A percentile compares a stretch with the other conserved stretches of the same genome.
These are phyloP conservation scores for Aspergillus oerlinghausenensis DNA, from an alignment of 2,329 filamentous ascomycete species.

Conservation along the genomic window DNA sequence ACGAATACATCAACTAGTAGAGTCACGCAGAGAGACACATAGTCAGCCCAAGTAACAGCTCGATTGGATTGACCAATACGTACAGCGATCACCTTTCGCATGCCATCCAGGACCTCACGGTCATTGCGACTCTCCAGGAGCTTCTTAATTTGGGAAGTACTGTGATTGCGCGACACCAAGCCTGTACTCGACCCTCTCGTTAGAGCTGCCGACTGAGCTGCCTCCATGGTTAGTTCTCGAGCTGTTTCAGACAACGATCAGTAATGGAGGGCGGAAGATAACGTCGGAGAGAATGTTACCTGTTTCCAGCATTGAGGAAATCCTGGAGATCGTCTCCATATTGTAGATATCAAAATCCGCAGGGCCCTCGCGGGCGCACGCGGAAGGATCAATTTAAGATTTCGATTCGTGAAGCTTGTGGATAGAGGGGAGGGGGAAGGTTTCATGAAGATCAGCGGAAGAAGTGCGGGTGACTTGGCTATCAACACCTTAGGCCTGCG, in stretches of 20 bases:
- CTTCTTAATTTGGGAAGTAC: slow-evolving; percentile 85
- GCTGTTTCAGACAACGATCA: slow-evolving; percentile 51
- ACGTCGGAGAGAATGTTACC: slow-evolving; percentile 50
- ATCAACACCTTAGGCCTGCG: neutral
- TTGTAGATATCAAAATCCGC: slow-evolving; percentile 12
- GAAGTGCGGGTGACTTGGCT: neutral
- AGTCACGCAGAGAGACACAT: slow-evolving; percentile 3
- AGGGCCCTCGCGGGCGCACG: slow-evolving; percentile 11
- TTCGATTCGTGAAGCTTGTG: neutral
- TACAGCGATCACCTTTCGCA: slow-evolving; percentile 85
- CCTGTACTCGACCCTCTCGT: slow-evolving; percentile 49
- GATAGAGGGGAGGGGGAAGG: neutral
- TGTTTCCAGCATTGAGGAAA: slow-evolving; percentile 91
- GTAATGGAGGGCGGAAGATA: slow-evolving; percentile 8
- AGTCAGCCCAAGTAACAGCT: slow-evolving; percentile 12
- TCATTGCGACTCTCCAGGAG: slow-evolving; percentile 91
- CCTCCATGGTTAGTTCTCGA: slow-evolving; percentile 94
- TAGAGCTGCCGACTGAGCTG: slow-evolving; percentile 76
- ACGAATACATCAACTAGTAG: slow-evolving; percentile 87
- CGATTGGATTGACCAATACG: slow-evolving; percentile 5
- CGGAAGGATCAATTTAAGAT: neutral
- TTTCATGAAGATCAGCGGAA: neutral
- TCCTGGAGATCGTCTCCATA: slow-evolving; percentile 96
- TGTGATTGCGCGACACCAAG: slow-evolving; percentile 60
- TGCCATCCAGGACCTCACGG: slow-evolving; percentile 83